Evolutionary conservation across 768 basidiomycete genomes (phyloP), one percentile per base, ranked within the genome.

Genomic region (Psilocybe tampanensis): DNA sequence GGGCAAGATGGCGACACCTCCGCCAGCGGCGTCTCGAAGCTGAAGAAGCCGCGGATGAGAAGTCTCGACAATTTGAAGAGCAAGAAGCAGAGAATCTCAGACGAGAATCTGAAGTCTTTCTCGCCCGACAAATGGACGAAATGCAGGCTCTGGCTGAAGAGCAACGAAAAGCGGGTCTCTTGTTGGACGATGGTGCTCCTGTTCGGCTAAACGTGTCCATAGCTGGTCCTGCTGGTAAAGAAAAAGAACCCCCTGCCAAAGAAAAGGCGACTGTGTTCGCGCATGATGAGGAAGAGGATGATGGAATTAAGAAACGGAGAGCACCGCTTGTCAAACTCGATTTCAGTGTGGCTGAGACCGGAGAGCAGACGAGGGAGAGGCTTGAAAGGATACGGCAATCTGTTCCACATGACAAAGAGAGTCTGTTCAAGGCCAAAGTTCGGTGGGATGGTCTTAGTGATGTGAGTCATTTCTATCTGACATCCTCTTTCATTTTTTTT

Each of bases 101-200:
- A 33, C 83, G 86, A 47, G 94, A 98, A 72, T 94, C 94, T 0
- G 96, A 98, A 71, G 90, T 86, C 60, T 97, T 98, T 81, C 80
- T 98, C 58, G 92, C 92, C 33, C 82, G 87, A 53, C 95, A 97
- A 67, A 94, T 96, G 92, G 92, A 92, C 60, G 95, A 98, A 70
- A 90, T 96, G 87, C 93, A 94, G 62, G 89, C 92, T 2, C 76
- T 96, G 24, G 92, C 91, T 12, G 91, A 92, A 49, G 90, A 95
- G 66, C 94, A 97, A 66, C 86, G 92, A 60, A 91, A 92, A 66
- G 92, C 92, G 7, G 95, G 95, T 26, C 80, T 96, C 73, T 74
- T 97, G 15, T 80, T 95, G 29, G 95, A 96, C 60, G 95, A 97
- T 61, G 93, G 92, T 24, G 92, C 91, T 17, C 93, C 94, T 5